These are phyloP conservation scores for Inosperma sp. DNA, from an alignment of 768 basidiomycete genomes.

Conservation along the genomic window DNA sequence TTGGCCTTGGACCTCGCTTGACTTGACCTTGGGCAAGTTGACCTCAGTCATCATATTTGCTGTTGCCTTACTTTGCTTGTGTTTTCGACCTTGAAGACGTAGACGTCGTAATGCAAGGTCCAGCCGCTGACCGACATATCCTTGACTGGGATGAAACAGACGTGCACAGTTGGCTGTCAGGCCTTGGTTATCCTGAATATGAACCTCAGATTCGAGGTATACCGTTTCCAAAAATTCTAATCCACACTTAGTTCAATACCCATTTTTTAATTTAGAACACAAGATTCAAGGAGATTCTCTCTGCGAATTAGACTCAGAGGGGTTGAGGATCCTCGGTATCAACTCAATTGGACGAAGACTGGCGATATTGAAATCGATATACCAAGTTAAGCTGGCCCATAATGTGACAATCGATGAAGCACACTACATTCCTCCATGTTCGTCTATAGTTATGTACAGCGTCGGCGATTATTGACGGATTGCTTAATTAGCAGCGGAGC, in stretches of 20 bases:
- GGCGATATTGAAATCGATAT: conserved; percentile 88
- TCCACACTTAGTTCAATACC: background rate
- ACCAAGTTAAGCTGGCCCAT: conserved; percentile 80
- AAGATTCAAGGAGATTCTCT: conserved; percentile 90
- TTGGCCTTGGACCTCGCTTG: no score
- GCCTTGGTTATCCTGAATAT: conserved; percentile 82
- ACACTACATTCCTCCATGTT: conserved; percentile 87
- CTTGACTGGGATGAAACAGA: conserved; percentile 71
- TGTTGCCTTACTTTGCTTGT: no score
- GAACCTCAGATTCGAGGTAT: conserved; percentile 75
- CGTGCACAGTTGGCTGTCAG: conserved; percentile 74
- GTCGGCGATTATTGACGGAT: conserved; percentile 6
- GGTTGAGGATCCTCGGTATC: conserved; percentile 83
- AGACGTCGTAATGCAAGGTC: conserved; percentile 31
- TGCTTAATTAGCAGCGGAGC: conserved; percentile 29
- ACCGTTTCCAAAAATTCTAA: conserved; percentile 20
- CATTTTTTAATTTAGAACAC: conserved; percentile 49
- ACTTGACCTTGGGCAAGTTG: no score
- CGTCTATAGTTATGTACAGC: conserved; percentile 24
- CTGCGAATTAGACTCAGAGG: conserved; percentile 75
- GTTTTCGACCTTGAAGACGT: background rate
- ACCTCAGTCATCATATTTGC: no score
- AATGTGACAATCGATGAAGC: conserved; percentile 78
- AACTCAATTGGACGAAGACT: conserved; percentile 89
- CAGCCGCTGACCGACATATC: conserved; percentile 36